Conservation (phyloP, 192 early-diverging fungal species). For the Linnemannia exigua region DNA sequence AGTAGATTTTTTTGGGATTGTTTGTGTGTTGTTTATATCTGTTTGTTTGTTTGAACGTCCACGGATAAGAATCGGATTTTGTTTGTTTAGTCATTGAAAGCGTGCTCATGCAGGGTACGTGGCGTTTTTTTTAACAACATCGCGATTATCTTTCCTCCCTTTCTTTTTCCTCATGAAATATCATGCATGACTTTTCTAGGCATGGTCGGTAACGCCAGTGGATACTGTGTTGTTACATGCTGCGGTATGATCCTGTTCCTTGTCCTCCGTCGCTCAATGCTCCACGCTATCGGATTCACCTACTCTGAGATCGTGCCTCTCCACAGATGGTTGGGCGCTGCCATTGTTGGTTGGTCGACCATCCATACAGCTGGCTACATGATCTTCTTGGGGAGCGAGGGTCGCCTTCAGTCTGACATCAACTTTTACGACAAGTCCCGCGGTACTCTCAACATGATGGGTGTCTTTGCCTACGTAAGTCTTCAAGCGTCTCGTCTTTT, state of each 20-base stretch:
- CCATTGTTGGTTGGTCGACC: slow-evolving; percentile 47
- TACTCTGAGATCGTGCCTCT: slow-evolving; percentile 50
- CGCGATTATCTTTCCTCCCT: background rate
- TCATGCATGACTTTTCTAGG: slow-evolving; percentile 16
- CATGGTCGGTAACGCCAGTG: slow-evolving; percentile 40
- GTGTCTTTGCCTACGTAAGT: slow-evolving; percentile 56
- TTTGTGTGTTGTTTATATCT: background rate
- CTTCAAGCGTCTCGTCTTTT: background rate
- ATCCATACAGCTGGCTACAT: slow-evolving; percentile 48
- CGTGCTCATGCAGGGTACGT: background rate
- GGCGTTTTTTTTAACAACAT: background rate
- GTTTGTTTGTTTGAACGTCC: background rate
- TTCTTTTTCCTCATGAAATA: background rate
- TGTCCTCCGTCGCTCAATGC: slow-evolving; percentile 55
- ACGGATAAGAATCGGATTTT: background rate
- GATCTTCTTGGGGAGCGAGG: slow-evolving; percentile 28
- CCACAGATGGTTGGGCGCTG: slow-evolving; percentile 52
- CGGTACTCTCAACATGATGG: slow-evolving; percentile 54
- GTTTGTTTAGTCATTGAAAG: background rate
- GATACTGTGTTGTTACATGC: slow-evolving; percentile 41
- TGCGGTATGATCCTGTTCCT: slow-evolving; percentile 53
- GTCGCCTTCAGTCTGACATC: slow-evolving; percentile 35
- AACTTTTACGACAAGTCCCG: slow-evolving; percentile 41
- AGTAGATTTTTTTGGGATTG: slow-evolving; percentile 20
- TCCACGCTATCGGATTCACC: slow-evolving; percentile 56